A percentile compares a stretch with the other conserved stretches of the same genome.
Evolutionary conservation across 495 filamentous ascomycete genomes (phyloP).

Genomic region (Neurospora sublineolata): DNA sequence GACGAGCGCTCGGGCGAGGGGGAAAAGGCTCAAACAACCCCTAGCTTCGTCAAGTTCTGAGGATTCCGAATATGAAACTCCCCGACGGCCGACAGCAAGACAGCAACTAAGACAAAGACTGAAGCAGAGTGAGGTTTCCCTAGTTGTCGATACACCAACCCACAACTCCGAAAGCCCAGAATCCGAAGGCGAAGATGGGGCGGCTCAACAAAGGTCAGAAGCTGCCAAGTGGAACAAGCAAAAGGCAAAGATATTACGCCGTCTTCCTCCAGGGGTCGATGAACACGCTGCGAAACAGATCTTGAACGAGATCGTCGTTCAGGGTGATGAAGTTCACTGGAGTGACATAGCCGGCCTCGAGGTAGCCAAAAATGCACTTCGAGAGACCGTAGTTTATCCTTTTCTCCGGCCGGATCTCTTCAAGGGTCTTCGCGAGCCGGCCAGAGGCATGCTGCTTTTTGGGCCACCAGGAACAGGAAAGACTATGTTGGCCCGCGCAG

Average conservation of each 20-base stretch:
- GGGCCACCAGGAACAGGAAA: slow-evolving; percentile 95
- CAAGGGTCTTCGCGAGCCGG: slow-evolving; percentile 87
- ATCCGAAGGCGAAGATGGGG: slow-evolving; percentile 16
- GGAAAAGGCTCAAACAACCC: neutral
- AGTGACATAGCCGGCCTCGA: slow-evolving; percentile 87
- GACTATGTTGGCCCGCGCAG: slow-evolving; percentile 93
- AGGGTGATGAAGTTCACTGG: slow-evolving; percentile 94
- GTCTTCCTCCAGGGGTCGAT: slow-evolving; percentile 72
- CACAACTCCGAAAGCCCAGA: slow-evolving; percentile 10
- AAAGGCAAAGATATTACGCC: slow-evolving; percentile 51
- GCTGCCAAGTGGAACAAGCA: slow-evolving; percentile 37
- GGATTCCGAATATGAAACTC: slow-evolving; percentile 8
- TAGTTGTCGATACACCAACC: slow-evolving; percentile 6
- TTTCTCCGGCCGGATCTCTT: slow-evolving; percentile 95
- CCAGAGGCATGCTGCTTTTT: slow-evolving; percentile 90
- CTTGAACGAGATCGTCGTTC: slow-evolving; percentile 88
- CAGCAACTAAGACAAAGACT: neutral
- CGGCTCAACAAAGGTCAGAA: slow-evolving; percentile 9
- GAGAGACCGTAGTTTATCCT: slow-evolving; percentile 95
- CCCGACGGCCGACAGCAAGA: neutral
- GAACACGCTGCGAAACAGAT: slow-evolving; percentile 76
- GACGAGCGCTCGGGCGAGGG: neutral
- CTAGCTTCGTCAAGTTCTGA: slow-evolving; percentile 12
- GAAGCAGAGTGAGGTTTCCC: slow-evolving; percentile 6
- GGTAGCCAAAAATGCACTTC: slow-evolving; percentile 79